Base-by-base conservation (phyloP, 495 filamentous ascomycete genomes). In the Collariella sp. region DNA sequence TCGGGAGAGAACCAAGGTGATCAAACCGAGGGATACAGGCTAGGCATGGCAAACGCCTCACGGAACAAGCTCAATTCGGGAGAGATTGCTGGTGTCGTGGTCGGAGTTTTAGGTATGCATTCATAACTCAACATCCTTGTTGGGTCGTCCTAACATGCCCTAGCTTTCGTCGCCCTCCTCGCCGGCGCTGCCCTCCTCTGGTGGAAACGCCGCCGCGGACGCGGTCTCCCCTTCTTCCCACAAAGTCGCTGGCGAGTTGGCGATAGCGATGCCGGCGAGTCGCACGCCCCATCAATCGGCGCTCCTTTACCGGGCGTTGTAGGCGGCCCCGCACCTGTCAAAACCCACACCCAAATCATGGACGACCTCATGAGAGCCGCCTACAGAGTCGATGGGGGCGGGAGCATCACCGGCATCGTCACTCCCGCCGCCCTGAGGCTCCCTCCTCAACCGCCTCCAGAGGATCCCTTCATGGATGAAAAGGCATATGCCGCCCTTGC, bases 261-360 rank as follows among this genome's bases (percentile, higher is more conserved):
- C 29, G 33, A 44, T 19, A 18, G 44, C 7, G 41, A 47, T 1
- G 55, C 46, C 26, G 33, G 41, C 41, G 34, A 35, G 23, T 38
- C 35, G 10, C 18, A 24, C 39, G 16, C 9, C 16, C 31, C 33
- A 36, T 18, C 46, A 18, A 33, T 45, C 39, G 40, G n/a, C 23
- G 40, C 29, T 0, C 46, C 54, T 10, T 22, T 52, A 12, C 49
- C 41, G 3, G 54, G 41, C 23, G 18, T 38, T 0, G 41, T 39
- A 0, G 54, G 35, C 13, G 46, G 31, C 5, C 19, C 35, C 13
- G 36, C 23, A n/a, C 46, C 12, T 9, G 50, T 33, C 38, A 65
- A 63, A 26, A 66, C 61, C 38, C 63, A 63, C 50, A 58, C 58
- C 10, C 44, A 63, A 18, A 63, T 66, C 50, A 58, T 66, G 53